Percentiles rank a stretch among this genome's conserved stretches.
Conservation (phyloP, 768 basidiomycete genomes). For the Trametes meyenii region DNA sequence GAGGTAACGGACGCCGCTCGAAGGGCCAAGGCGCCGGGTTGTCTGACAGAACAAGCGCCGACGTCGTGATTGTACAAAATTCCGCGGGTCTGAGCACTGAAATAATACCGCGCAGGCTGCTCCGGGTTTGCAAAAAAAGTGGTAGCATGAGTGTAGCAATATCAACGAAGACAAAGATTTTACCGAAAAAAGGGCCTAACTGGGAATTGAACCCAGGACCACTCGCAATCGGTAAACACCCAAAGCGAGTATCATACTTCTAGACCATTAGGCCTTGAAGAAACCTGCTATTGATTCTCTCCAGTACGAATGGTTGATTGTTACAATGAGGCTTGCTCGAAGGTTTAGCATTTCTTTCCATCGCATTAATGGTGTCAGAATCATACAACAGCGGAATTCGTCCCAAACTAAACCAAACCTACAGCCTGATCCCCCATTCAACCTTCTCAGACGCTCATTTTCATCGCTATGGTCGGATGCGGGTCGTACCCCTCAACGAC, state of each 20-base stretch:
- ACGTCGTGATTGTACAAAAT: too few species aligned
- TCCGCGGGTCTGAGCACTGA: too few species aligned
- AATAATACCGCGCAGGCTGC: too few species aligned
- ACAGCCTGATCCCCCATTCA: not conserved
- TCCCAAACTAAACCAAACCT: not conserved
- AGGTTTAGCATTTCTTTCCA: too few species aligned
- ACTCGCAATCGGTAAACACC: conserved; percentile 17
- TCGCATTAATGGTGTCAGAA: not conserved
- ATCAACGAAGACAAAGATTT: not conserved
- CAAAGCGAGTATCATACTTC: conserved; percentile 27
- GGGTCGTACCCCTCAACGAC: conserved; percentile 86
- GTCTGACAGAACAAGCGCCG: too few species aligned
- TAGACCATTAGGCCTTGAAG: conserved; percentile 23
- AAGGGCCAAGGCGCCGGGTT: too few species aligned
- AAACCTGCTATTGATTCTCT: too few species aligned
- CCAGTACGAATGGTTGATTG: too few species aligned
- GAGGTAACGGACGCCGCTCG: too few species aligned
- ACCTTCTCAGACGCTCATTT: conserved; percentile 79
- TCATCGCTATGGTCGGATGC: conserved; percentile 86
- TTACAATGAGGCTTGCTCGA: too few species aligned
- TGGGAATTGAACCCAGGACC: conserved; percentile 27
- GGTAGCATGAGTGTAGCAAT: too few species aligned
- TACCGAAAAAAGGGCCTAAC: conserved; percentile 22
- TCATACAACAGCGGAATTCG: not conserved
- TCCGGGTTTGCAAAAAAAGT: too few species aligned